A percentile compares a stretch with the other conserved stretches of the same genome.
Conservation (phyloP, 2,329 filamentous ascomycete species). For the Bimuria novae-zelandiae region DNA sequence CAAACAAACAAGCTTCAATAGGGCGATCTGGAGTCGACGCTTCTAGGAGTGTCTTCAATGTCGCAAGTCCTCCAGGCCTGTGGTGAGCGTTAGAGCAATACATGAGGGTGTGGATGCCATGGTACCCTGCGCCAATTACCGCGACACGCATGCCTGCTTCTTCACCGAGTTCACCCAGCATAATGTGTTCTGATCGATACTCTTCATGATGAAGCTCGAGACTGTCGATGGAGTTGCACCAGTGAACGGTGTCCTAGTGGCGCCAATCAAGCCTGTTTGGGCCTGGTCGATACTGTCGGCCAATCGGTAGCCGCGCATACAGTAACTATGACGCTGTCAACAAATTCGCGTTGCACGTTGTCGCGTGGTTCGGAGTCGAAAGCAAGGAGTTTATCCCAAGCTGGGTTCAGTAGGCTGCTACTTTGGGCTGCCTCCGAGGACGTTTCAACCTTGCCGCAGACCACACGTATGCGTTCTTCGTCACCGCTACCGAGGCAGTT, state of each 20-base stretch:
- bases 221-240: not conserved
- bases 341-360: not conserved
- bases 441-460: not conserved
- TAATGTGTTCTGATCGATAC: too few species aligned
- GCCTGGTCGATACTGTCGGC: not conserved
- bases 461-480: not conserved
- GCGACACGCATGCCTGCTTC: not conserved
- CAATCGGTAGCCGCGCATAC: not conserved
- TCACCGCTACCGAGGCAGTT: not conserved
- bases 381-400: not conserved
- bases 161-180: too few species aligned
- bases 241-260: not conserved
- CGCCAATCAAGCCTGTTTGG: not conserved
- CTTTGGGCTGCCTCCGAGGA: not conserved
- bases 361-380: too few species aligned
- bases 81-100: not conserved
- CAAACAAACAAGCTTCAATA: conserved; percentile 53
- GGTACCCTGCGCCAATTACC: not conserved
- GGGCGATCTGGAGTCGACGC: conserved; percentile 37
- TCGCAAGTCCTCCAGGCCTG: conserved; percentile 34
- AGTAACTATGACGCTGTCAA: not conserved
- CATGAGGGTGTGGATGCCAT: not conserved
- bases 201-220: too few species aligned
- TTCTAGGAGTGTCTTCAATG: conserved; percentile 37
- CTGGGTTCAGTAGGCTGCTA: not conserved